These are phyloP conservation scores for Pseudogymnoascus sp. DNA, from an alignment of 2,329 filamentous ascomycete genomes.

Conservation along the genomic window DNA sequence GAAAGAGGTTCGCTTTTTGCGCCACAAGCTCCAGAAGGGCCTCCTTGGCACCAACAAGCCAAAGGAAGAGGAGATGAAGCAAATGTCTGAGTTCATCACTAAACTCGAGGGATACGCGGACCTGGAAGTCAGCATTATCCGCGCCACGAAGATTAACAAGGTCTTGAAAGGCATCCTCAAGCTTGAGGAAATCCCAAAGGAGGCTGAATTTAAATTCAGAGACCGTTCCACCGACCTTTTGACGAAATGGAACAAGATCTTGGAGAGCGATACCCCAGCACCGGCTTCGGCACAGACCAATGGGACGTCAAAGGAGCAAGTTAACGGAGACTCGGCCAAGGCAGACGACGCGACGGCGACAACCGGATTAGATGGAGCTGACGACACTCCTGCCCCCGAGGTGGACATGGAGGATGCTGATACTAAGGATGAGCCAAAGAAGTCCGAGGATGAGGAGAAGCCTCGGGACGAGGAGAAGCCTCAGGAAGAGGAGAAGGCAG, in stretches of 20 bases:
- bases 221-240: constrained; percentile 70
- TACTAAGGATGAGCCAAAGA: constrained; percentile 34
- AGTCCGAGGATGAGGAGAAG: constrained; percentile 35
- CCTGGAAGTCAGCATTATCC: constrained; percentile 82
- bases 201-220: constrained; percentile 87
- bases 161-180: constrained; percentile 93
- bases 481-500: constrained; percentile 9
- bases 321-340: constrained; percentile 34
- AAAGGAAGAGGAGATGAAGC: constrained; percentile 75
- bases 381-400: constrained; percentile 27
- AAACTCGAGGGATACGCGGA: constrained; percentile 41
- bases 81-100: constrained; percentile 68
- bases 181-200: constrained; percentile 71
- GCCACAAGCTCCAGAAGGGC: constrained; percentile 91
- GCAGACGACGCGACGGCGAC: constrained; percentile 26
- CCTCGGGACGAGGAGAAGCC: constrained; percentile 9
- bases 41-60: constrained; percentile 81
- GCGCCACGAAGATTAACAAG: constrained; percentile 95
- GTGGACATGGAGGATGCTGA: constrained; percentile 30
- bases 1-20: constrained; percentile 82
- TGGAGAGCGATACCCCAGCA: constrained; percentile 52
- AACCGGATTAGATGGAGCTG: constrained; percentile 20
- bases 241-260: constrained; percentile 80
- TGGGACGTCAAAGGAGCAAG: constrained; percentile 29
- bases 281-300: constrained; percentile 29